Evolutionary conservation across 202 grass and related monocot species (phyloP).

Genomic region (Elaeis oleifera): DNA sequence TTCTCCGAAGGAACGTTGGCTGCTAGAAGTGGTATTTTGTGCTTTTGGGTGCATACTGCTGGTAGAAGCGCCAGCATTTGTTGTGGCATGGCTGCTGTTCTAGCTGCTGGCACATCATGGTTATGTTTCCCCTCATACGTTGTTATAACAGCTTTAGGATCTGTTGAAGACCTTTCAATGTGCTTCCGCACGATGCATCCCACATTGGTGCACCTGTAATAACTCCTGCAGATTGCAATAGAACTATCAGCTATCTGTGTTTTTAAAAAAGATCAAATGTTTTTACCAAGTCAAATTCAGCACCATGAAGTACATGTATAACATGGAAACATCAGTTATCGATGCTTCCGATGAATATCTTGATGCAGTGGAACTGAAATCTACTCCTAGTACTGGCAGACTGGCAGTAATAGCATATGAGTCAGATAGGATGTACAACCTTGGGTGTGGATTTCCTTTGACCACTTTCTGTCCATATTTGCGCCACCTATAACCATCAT

Average conservation of each 20-base stretch:
- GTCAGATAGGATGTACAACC: constrained; percentile 26
- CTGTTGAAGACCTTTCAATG: constrained; percentile 55
- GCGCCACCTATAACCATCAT: constrained; percentile 89
- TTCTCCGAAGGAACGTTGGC: no score
- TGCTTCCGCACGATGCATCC: constrained; percentile 77
- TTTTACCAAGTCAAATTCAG: not conserved
- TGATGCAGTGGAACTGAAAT: not conserved
- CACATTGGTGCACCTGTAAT: constrained; percentile 72
- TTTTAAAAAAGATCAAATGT: not conserved
- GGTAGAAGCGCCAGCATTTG: constrained; percentile 1
- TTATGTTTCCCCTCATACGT: constrained; percentile 78
- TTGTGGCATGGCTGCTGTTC: not conserved
- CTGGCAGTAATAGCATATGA: not conserved
- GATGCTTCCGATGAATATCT: not conserved
- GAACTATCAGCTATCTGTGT: not conserved
- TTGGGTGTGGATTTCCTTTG: constrained; percentile 77
- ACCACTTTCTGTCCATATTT: constrained; percentile 92
- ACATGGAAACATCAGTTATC: not conserved
- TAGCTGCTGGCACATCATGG: constrained; percentile 34
- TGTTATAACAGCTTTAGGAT: constrained; percentile 57
- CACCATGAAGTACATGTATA: not conserved
- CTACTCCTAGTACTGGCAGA: not conserved
- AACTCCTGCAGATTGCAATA: constrained; percentile 48
- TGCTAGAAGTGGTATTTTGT: no score
- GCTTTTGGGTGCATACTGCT: not conserved